These are phyloP conservation scores for Aspergillus bertholletiae DNA, from an alignment of 495 filamentous ascomycete species.

Conservation along the genomic window DNA sequence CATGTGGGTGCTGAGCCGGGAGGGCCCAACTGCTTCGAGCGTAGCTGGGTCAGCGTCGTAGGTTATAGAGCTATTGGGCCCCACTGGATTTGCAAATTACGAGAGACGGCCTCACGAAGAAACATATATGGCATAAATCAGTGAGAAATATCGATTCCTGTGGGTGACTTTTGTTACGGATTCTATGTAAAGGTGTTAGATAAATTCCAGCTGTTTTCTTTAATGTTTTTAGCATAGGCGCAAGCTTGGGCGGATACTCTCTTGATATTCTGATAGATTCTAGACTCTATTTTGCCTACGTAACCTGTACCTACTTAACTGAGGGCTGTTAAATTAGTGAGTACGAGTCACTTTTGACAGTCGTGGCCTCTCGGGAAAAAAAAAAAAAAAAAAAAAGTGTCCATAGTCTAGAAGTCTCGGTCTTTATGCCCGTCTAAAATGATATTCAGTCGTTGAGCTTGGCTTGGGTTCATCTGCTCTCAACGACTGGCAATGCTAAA, in stretches of 20 bases:
- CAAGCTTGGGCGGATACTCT: neutral
- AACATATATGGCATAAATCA: neutral
- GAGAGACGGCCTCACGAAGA: conserved; percentile 25
- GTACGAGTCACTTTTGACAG: too few species aligned
- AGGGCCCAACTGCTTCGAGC: conserved; percentile 31
- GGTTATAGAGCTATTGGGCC: conserved; percentile 12
- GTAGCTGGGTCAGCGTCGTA: conserved; percentile 25
- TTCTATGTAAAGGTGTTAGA: conserved; percentile 12
- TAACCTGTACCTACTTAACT: neutral
- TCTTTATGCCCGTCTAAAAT: too few species aligned
- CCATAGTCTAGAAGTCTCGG: too few species aligned
- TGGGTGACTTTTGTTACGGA: conserved; percentile 3
- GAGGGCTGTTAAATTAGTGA: too few species aligned
- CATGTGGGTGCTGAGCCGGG: conserved; percentile 83
- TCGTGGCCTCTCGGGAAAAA: too few species aligned
- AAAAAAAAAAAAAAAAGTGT: too few species aligned
- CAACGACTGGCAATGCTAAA: too few species aligned
- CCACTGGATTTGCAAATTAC: conserved; percentile 14
- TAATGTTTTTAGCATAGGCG: neutral
- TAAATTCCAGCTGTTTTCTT: conserved; percentile 1
- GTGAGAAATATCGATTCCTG: neutral
- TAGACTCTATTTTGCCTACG: too few species aligned
- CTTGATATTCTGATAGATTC: neutral
- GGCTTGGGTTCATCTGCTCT: too few species aligned
- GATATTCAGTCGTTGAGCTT: too few species aligned